Evolutionary conservation across 2,329 filamentous ascomycete species (phyloP).

Genomic region (Leptosphaerulina australis): DNA sequence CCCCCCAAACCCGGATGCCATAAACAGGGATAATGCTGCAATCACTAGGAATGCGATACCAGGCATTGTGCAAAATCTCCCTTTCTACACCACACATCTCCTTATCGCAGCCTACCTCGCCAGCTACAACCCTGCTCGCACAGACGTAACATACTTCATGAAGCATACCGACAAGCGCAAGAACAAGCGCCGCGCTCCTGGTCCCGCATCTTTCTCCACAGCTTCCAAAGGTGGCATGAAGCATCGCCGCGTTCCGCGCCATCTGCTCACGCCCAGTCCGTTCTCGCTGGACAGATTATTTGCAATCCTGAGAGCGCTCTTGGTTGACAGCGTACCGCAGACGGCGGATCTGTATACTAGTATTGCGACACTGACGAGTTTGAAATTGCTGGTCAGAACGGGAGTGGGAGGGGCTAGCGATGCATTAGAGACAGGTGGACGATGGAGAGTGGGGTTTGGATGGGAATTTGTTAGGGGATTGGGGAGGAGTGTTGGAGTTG

Average conservation of each 20-base stretch:
- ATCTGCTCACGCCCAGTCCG: conserved; percentile 75
- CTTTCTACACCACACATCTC: conserved; percentile 74
- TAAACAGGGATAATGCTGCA: not conserved
- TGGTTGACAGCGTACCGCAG: conserved; percentile 54
- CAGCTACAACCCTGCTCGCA: conserved; percentile 76
- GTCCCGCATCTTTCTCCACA: conserved; percentile 22
- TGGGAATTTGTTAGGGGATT: conserved; percentile 77
- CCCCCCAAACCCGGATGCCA: not conserved
- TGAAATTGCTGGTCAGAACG: conserved; percentile 68
- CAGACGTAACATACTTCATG: conserved; percentile 77
- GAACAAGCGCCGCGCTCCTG: conserved; percentile 50
- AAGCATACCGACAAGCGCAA: conserved; percentile 64
- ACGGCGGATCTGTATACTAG: conserved; percentile 58
- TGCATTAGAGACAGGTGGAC: conserved; percentile 69
- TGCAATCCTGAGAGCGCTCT: conserved; percentile 73
- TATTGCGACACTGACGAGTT: conserved; percentile 73
- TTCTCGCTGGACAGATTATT: conserved; percentile 80
- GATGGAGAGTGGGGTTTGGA: conserved; percentile 78
- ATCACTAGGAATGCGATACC: conserved; percentile 16
- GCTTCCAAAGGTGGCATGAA: conserved; percentile 47
- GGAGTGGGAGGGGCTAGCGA: conserved; percentile 66
- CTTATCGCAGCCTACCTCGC: conserved; percentile 80
- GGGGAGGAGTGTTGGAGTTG: conserved; percentile 76
- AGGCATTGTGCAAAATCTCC: conserved; percentile 58
- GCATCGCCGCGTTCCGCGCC: conserved; percentile 75